A percentile compares a stretch with the other conserved stretches of the same genome.
Conservation (phyloP, 768 basidiomycete species). For the Russula abietina region DNA sequence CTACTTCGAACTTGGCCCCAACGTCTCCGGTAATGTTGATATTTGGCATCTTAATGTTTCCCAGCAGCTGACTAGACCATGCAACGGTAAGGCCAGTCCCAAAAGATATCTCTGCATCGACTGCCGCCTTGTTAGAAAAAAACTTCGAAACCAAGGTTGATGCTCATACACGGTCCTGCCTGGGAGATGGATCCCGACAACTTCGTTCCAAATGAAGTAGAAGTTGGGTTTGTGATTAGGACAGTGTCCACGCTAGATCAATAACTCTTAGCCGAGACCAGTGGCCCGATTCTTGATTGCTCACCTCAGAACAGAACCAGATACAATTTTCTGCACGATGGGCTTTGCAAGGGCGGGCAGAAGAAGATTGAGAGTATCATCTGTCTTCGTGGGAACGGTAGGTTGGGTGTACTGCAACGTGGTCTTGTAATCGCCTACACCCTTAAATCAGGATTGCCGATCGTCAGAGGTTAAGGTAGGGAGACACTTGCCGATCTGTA, state of each 20-base stretch:
- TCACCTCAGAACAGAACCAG: slow-evolving; percentile 50
- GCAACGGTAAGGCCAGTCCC: slow-evolving; percentile 52
- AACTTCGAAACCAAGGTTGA: not conserved
- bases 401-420: slow-evolving; percentile 55
- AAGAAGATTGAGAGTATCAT: slow-evolving; percentile 54
- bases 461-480: not conserved
- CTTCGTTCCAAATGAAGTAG: slow-evolving; percentile 50
- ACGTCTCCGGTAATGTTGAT: slow-evolving; percentile 55
- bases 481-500: slow-evolving; percentile 48
- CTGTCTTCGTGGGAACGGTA: slow-evolving; percentile 52
- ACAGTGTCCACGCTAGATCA: slow-evolving; percentile 48
- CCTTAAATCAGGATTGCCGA: not conserved
- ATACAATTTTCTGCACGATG: slow-evolving; percentile 68
- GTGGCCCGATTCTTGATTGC: slow-evolving; percentile 14
- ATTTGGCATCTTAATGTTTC: slow-evolving; percentile 54
- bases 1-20: slow-evolving; percentile 52
- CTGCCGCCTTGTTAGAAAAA: slow-evolving; percentile 27
- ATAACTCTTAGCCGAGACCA: not conserved
- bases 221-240: slow-evolving; percentile 52
- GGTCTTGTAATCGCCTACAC: slow-evolving; percentile 55
- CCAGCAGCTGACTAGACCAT: slow-evolving; percentile 54
- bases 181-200: slow-evolving; percentile 61
- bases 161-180: slow-evolving; percentile 61
- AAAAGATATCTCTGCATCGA: slow-evolving; percentile 66
- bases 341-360: slow-evolving; percentile 66